Base-by-base conservation (phyloP, 2,329 filamentous ascomycete genomes). In the Aspergillus sp. region DNA sequence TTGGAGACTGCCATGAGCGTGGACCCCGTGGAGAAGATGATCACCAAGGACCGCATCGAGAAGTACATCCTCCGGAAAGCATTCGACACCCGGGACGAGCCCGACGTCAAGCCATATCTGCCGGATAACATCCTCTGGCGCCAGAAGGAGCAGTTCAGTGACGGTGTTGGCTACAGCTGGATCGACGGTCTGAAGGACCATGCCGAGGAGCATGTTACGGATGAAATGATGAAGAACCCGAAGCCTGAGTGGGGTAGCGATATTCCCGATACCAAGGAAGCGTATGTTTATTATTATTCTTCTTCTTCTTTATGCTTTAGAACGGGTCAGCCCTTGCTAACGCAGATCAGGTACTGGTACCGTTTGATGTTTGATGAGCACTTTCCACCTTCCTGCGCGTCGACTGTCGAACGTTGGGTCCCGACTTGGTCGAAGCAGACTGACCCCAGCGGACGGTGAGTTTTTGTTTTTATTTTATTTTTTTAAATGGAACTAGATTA, bases 121-220 rank as follows among this genome's bases (percentile, higher is more conserved):
- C 93, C 94, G 5, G 84, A 95, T 12, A 82, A 90, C 67, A 98
- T 98, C 59, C 82, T 98, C 47, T 98, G 88, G 86, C 81, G 94
- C 66, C 94, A 98, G 73, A 98, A 98, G 82, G 93, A 98, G 76
- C 93, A 98, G 74, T 98, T 98, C 77, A 94, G 86, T 49, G 94
- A 98, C 62, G 94, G 93, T 66, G 93, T 98, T 48, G 93, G 93
- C 48, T 98, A 98, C 74, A 90, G 93, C 53, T 98, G 93, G 93
- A 98, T 98, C 65, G 93, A 98, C 64, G 86, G 84, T 5, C 81
- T 98, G 61, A 97, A 96, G 79, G 93, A 97, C 71, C 87, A 85
- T 62, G 93, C 93, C 32, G 89, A 94, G 72, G 69, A 83, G 54
- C 81, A 93, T 48, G 85, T 98, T 47, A 94, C 87, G 12, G 91